Base-by-base conservation (phyloP, 108 stramenopile genomes). In the Phaeodactylum tricornutum region DNA sequence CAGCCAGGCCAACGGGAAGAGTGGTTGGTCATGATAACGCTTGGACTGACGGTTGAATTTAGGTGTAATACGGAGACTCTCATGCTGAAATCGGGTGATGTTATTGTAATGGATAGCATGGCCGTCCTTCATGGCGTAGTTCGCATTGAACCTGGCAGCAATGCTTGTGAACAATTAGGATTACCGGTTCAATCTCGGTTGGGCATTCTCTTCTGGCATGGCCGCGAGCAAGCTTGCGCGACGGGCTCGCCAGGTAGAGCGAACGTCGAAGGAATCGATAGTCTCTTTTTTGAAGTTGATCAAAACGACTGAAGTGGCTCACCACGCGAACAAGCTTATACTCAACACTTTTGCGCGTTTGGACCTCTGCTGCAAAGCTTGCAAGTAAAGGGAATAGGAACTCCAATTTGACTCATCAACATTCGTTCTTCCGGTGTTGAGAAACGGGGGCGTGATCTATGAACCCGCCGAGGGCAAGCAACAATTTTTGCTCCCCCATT, bases 71-170 rank as follows among this genome's bases (percentile, higher is more conserved):
- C 48, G 29, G 47, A 49, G 2, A 33, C 4, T 19, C 15, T 57
- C 11, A 49, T 19, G 15, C 15, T 57, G 19, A n/a, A 23, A 27
- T 41, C 37, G 9, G 55, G 55, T 17, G 55, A 57, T 50, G 55
- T 24, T 30, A 16, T 57, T 21, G 47, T 57, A 9, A 57, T 57
- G 55, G 55, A 57, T 49, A 17, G 30, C 16, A 47, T 57, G 55
- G 7, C 55, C 4, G 50, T 57, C 6, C 31, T 57, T 4, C 55
- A 57, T 57, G 55, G 55, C n/a, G 55, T 57, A 5, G 21, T 49
- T 5, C 4, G 29, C 11, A 57, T 57, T 33, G 42, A 9, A 19
- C 14, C 9, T 43, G 42, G 12, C 42, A 9, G 8, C 9, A 9
- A 34, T 14, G 9, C 33, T 34, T 34, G 33, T 34, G 9, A 9